These are phyloP conservation scores for Fraxinus floribunda DNA, from an alignment of 305 asterid species.

Conservation along the genomic window DNA sequence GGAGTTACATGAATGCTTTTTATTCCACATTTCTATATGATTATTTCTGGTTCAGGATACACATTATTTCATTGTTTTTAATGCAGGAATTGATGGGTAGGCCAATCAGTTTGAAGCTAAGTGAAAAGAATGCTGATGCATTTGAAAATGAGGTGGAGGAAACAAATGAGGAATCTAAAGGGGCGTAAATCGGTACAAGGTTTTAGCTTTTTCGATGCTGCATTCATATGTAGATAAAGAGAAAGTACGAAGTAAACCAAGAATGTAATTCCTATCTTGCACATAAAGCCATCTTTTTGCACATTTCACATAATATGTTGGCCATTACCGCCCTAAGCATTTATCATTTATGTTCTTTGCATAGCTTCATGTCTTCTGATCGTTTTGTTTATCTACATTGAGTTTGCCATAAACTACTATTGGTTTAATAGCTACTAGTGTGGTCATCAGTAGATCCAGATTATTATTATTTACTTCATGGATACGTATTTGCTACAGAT, in stretches of 20 bases:
- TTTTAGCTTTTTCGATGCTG: slow-evolving; percentile 10
- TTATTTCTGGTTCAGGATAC: neutral
- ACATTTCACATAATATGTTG: neutral
- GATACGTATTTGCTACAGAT: neutral
- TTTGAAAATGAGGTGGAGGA: slow-evolving; percentile 32
- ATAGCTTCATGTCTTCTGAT: neutral
- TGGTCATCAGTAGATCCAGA: neutral
- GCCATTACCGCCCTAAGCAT: neutral
- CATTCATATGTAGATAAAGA: slow-evolving; percentile 21
- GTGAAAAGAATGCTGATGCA: slow-evolving; percentile 41
- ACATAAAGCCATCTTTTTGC: slow-evolving; percentile 3
- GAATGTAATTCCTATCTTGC: slow-evolving; percentile 15
- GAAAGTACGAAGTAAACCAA: slow-evolving; percentile 7
- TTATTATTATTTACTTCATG: neutral
- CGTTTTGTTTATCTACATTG: neutral
- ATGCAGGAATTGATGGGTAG: slow-evolving; percentile 80
- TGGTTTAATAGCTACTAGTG: neutral
- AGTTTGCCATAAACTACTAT: neutral
- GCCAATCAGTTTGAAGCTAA: slow-evolving; percentile 56
- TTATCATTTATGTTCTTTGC: neutral
- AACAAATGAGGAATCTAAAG: slow-evolving; percentile 27
- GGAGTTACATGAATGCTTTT: neutral
- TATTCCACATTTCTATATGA: neutral
- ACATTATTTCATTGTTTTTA: slow-evolving; percentile 1
- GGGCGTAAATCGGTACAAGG: slow-evolving; percentile 25